Base-by-base conservation (phyloP, 345 rosid species). In the Barbarea vulgaris region DNA sequence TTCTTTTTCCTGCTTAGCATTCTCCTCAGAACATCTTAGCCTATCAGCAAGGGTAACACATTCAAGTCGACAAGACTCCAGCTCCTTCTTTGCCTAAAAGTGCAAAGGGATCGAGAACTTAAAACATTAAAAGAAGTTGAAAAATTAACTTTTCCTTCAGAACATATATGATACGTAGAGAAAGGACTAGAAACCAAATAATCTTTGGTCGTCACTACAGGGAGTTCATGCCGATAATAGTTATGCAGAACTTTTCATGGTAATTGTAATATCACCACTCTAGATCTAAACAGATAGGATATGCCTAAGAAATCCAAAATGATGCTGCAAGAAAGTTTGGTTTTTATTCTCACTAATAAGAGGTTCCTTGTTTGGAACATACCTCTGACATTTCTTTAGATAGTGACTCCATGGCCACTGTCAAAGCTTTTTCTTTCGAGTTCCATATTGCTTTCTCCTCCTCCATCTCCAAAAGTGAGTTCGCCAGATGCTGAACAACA, bases 401-500 rank as follows among this genome's bases (percentile, higher is more conserved):
- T 67, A 91, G 61, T 68, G 84, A 80, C 63, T 41, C 89, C 52
- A 87, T 81, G 51, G 90, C 84, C 73, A 79, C 81, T 42, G 84
- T 61, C 28, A 83, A 85, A 79, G 81, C 89, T 83, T 83, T 88
- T 84, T 89, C 97, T 81, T 85, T 91, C 21, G 89, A 83, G 76
- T 66, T 77, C 91, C 91, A 87, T 79, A 91, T 85, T 46, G 93
- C 91, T 83, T 83, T 94, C 79, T 89, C 96, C 80, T 94, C 97
- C 79, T 94, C 98, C 82, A 91, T 89, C 79, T 89, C 93, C 84
- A 91, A 80, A 61, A 94, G 91, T 17, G 97, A 82, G 77, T 88
- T 78, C 15, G 84, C 84, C 53, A 94, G 85, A 83, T 91, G 97
- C 98, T 94, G 83, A 70, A 76, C 31, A 67, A 51, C 31, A 59